phyloP scores from a whole-genome alignment of 208 protist species.

The Phytomonas serpens region DNA sequence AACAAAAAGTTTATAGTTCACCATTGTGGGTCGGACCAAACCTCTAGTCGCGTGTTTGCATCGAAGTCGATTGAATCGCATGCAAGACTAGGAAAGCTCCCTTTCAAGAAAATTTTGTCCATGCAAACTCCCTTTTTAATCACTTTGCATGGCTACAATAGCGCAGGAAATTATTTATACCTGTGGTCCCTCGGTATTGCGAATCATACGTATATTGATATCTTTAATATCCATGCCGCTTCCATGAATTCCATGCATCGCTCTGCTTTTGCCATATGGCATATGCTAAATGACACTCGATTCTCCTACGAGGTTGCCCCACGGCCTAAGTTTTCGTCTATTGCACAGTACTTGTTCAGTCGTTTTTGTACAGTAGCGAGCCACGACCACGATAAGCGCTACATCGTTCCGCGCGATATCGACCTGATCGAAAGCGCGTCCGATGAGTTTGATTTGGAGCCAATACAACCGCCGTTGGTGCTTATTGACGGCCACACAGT shows the following conservation, averaged over 20 bases:
- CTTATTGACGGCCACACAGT: conserved; percentile 81
- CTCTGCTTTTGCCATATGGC: conserved; percentile 65
- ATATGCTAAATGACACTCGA: conserved; percentile 70
- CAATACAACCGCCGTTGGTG: conserved; percentile 76
- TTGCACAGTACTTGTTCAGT: conserved; percentile 78
- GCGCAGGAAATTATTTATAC: conserved; percentile 79
- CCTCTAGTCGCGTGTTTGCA: conserved; percentile 27
- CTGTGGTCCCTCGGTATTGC: conserved; percentile 83
- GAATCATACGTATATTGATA: conserved; percentile 87
- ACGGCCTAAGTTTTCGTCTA: conserved; percentile 50
- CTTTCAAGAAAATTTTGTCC: conserved; percentile 80
- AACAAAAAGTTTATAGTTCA: conserved; percentile 69
- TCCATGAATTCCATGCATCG: conserved; percentile 87
- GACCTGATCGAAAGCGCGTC: conserved; percentile 50
- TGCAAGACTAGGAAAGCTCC: conserved; percentile 48
- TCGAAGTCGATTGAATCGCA: conserved; percentile 43
- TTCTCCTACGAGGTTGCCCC: conserved; percentile 74
- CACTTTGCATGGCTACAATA: conserved; percentile 73
- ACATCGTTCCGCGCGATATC: conserved; percentile 48
- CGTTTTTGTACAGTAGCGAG: conserved; percentile 66
- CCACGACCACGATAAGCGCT: conserved; percentile 64
- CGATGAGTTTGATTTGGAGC: conserved; percentile 69
- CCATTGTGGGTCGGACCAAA: conserved; percentile 55
- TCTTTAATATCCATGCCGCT: conserved; percentile 69
- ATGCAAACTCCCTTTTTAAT: conserved; percentile 83